Evolutionary conservation across 345 rosid species (phyloP).

Genomic region (Euclidium syriacum): DNA sequence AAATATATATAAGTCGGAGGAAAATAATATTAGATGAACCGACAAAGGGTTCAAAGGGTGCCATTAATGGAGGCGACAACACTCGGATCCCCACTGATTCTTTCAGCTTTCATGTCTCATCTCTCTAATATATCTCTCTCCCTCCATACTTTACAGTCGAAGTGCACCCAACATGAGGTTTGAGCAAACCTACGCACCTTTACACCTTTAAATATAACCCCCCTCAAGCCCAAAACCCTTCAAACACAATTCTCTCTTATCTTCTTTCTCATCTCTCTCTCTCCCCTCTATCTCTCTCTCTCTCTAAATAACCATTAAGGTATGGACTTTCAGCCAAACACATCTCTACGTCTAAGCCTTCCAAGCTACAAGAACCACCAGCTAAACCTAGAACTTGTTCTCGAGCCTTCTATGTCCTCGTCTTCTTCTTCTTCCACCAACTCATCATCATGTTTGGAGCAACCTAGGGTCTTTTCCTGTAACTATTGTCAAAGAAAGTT

Average conservation of each 20-base stretch:
- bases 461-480: slow-evolving; percentile 73
- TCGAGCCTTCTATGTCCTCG: slow-evolving; percentile 50
- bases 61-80: slow-evolving; percentile 86
- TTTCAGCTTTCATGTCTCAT: slow-evolving; percentile 46
- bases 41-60: slow-evolving; percentile 68
- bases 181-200: slow-evolving; percentile 42
- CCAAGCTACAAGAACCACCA: slow-evolving; percentile 42
- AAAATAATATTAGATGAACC: slow-evolving; percentile 42
- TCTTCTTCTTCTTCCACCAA: slow-evolving; percentile 44
- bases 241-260: slow-evolving; percentile 20
- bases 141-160: slow-evolving; percentile 29
- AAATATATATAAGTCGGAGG: slow-evolving; percentile 11
- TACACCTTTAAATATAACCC: slow-evolving; percentile 35
- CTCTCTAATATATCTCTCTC: slow-evolving; percentile 33
- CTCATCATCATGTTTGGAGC: slow-evolving; percentile 34
- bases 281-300: background rate
- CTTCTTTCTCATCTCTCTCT: slow-evolving; percentile 5
- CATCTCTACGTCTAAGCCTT: slow-evolving; percentile 59
- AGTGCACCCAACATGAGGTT: slow-evolving; percentile 31
- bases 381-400: slow-evolving; percentile 54
- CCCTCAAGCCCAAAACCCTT: slow-evolving; percentile 19
- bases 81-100: slow-evolving; percentile 67
- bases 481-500: slow-evolving; percentile 93
- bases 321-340: slow-evolving; percentile 68
- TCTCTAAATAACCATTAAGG: background rate